Base-by-base conservation (phyloP, 1,139 yeast genomes). In the Candida freyschussii region DNA sequence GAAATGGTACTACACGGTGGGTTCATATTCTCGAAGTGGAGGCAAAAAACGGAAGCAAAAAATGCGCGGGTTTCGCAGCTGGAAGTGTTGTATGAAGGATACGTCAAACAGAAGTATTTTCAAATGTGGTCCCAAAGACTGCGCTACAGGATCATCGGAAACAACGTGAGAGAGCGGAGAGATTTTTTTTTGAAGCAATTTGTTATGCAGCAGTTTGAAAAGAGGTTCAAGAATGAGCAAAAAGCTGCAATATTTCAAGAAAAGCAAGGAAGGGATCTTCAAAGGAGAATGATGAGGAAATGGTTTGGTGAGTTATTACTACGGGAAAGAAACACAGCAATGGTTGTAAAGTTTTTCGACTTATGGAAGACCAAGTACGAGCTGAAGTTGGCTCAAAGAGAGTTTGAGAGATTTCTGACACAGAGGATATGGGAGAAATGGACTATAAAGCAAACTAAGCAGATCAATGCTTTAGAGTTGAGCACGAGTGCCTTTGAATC, bases 11-110 rank as follows among this genome's bases (percentile, higher is more conserved):
- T 47, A 26, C 41, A 38, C 39, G 41, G 45, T 34, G 39, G 53
- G 2, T 48, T 48, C 17, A 40, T 44, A 27, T 43, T 59, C 21
- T 29, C 41, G 3, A 45, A 41, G 28, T 58, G 63, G 62, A 39
- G 29, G 12, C 10, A 19, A 3, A 27, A 30, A 8, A 16, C 44
- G 3, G 9, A 22, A 2, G 12, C 10, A 13, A 22, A 21, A 3
- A n/a, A 13, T 2, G 35, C 34, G 3, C 27, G 37, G 15, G 13
- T 28, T 4, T 4, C 29, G 5, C 27, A 41, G 4, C 23, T 49
- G n/a, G 29, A 34, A 9, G 17, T 26, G 2, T 14, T 42, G 4
- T 47, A 40, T 16, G 27, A 29, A 2, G 24, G 12, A 0, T 30
- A 37, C 12, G 13, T 40, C 0, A 30, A 39, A 18, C 33, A 30